Evolutionary conservation across 352 stramenopile genomes (phyloP).

Genomic region (Pythium biforme): DNA sequence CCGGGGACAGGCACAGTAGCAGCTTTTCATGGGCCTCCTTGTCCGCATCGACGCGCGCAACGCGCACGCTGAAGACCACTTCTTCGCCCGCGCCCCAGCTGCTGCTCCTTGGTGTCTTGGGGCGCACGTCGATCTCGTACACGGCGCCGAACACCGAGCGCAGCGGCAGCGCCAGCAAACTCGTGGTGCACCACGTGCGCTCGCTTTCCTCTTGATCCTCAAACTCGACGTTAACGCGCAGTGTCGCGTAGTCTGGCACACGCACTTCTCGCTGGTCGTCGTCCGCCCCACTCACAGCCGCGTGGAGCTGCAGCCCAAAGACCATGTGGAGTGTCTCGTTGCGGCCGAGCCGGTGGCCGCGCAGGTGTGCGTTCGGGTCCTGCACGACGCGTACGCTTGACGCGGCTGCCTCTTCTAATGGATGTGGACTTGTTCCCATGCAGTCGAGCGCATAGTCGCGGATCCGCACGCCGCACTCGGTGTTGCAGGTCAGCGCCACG

Average conservation of each 20-base stretch:
- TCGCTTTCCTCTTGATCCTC: not conserved
- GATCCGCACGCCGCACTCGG: constrained; percentile 17
- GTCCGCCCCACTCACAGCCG: no score
- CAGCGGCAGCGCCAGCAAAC: constrained; percentile 18
- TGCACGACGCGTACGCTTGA: constrained; percentile 10
- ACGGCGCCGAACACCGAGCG: constrained; percentile 11
- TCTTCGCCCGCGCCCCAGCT: constrained; percentile 31
- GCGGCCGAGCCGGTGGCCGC: constrained; percentile 6
- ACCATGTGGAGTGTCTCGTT: constrained; percentile 23
- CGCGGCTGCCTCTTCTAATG: no score
- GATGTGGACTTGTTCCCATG: no score
- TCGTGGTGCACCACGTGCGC: constrained; percentile 12
- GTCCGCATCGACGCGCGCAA: constrained; percentile 26
- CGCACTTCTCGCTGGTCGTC: not conserved
- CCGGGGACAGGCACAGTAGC: constrained; percentile 50
- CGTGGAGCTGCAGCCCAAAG: constrained; percentile 17
- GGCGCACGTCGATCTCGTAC: constrained; percentile 27
- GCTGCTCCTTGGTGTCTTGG: not conserved
- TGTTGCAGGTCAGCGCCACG: constrained; percentile 23
- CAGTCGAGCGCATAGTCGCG: constrained; percentile 18
- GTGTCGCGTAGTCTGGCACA: constrained; percentile 1
- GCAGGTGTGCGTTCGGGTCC: constrained; percentile 24
- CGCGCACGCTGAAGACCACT: constrained; percentile 45
- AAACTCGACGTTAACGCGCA: constrained; percentile 23
- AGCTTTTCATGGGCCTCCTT: constrained; percentile 6